phyloP scores from a whole-genome alignment of 106 monocot species.

The Dendrobium nobile region DNA sequence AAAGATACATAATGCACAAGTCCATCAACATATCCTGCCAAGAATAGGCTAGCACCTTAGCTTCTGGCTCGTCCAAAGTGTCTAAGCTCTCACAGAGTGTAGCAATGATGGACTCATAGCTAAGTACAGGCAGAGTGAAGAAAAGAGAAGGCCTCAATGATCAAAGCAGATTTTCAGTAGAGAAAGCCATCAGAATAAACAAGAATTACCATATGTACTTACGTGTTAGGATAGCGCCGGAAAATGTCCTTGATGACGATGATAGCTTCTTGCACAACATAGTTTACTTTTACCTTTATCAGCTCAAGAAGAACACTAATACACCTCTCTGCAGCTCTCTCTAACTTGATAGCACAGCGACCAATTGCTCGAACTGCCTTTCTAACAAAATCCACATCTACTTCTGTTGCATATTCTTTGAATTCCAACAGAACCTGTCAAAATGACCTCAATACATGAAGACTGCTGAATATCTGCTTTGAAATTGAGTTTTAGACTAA shows the following conservation, averaged over 20 bases:
- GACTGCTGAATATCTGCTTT: not conserved
- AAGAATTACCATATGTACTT: constrained; percentile 15
- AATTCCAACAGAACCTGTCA: constrained; percentile 91
- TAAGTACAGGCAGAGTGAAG: constrained; percentile 18
- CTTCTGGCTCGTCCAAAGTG: constrained; percentile 98
- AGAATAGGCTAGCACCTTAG: constrained; percentile 55
- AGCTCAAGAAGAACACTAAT: constrained; percentile 99
- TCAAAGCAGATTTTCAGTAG: not conserved
- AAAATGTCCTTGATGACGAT: constrained; percentile 99
- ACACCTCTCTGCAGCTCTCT: constrained; percentile 95
- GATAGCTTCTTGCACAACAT: constrained; percentile 99
- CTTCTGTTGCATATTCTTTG: constrained; percentile 99
- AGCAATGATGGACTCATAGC: constrained; percentile 98
- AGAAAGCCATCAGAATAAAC: not conserved
- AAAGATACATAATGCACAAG: constrained; percentile 1
- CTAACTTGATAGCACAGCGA: constrained; percentile 96
- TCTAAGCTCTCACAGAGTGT: constrained; percentile 98
- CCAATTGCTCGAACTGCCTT: constrained; percentile 99
- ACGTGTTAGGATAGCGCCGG: constrained; percentile 98
- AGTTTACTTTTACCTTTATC: constrained; percentile 98
- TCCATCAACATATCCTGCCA: not conserved
- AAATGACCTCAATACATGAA: not conserved
- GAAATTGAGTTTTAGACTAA: not conserved
- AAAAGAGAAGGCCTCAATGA: not conserved
- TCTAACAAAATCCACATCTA: constrained; percentile 99